These are phyloP conservation scores for Sphagnum contortum DNA, from an alignment of 225 moss, liverwort and hornwort species.

Conservation along the genomic window DNA sequence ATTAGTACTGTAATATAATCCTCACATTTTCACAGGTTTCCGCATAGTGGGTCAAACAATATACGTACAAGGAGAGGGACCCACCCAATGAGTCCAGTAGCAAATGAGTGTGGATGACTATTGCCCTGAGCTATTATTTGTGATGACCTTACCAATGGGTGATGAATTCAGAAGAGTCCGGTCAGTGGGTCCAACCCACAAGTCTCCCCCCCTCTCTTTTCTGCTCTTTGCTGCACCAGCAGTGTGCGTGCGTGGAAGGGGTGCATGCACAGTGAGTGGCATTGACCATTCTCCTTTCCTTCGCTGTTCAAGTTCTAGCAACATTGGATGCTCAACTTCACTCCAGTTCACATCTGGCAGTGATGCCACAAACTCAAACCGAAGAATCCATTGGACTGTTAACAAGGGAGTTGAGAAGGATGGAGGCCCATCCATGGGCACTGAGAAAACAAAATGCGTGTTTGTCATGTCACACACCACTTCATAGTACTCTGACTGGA, in stretches of 20 bases:
- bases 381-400: conserved; percentile 86
- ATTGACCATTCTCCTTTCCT: conserved; percentile 89
- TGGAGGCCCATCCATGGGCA: conserved; percentile 87
- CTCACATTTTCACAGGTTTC: conserved; percentile 22
- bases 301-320: conserved; percentile 64
- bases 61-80: no score
- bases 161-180: conserved; percentile 19
- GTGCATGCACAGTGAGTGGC: conserved; percentile 75
- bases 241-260: conserved; percentile 25
- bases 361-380: conserved; percentile 90
- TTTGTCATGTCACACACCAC: conserved; percentile 80
- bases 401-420: conserved; percentile 72
- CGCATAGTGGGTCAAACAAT: conserved; percentile 7
- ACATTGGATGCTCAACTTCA: conserved; percentile 67
- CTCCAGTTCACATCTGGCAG: conserved; percentile 69
- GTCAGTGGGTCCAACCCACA: conserved; percentile 23
- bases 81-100: no score
- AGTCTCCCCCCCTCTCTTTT: conserved; percentile 12
- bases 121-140: no score
- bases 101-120: no score
- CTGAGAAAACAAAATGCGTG: conserved; percentile 91
- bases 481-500: conserved; percentile 93
- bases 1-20: background rate
- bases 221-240: conserved; percentile 24
- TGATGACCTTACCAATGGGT: conserved; percentile 15